phyloP scores from a whole-genome alignment of 2,329 filamentous ascomycete genomes.

The Fusarium beomiforme region DNA sequence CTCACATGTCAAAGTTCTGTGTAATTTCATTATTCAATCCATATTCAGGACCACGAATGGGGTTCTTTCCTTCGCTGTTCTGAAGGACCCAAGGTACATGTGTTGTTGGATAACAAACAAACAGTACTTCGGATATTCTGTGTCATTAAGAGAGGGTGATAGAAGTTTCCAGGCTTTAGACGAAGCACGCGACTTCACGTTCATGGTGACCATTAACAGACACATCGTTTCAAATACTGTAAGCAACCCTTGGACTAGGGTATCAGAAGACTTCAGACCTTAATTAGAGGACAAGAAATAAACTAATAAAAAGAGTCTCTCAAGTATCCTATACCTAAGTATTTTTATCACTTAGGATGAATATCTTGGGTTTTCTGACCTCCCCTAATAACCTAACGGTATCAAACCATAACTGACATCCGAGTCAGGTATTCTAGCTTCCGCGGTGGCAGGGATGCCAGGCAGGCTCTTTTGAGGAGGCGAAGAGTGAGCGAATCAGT shows the following conservation, averaged over 20 bases:
- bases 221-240: background rate
- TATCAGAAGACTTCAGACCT: no score
- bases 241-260: no score
- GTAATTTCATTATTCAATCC: background rate
- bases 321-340: no score
- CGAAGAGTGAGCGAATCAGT: conserved; percentile 31
- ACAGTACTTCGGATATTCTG: background rate
- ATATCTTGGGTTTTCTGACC: no score
- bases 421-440: conserved; percentile 7
- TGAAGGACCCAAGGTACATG: background rate
- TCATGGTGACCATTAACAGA: background rate
- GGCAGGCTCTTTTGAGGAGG: conserved; percentile 8
- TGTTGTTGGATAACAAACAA: background rate
- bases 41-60: no score
- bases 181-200: background rate
- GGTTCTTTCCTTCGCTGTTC: background rate
- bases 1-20: background rate
- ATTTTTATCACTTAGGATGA: no score
- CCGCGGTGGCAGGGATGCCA: background rate
- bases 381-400: background rate
- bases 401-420: background rate
- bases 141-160: background rate
- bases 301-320: no score
- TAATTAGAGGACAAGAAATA: no score
- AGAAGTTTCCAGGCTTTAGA: background rate